phyloP scores from a whole-genome alignment of 371 early-diverging fungal species.

The Saksenaea vasiformis region DNA sequence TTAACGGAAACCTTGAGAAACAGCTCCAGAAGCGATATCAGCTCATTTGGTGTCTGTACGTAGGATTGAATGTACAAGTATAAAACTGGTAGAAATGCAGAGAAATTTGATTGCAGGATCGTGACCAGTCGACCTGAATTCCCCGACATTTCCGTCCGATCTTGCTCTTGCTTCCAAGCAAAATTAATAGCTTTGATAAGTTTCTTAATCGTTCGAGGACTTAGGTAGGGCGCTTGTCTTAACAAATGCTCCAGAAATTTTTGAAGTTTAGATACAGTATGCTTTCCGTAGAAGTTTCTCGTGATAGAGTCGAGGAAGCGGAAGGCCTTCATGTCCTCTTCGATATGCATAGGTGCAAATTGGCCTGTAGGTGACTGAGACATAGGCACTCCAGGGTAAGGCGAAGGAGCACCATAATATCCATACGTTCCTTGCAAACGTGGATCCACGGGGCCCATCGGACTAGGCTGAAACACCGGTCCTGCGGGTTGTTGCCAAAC shows the following conservation, averaged over 20 bases:
- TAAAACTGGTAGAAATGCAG: background rate
- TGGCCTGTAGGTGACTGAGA: background rate
- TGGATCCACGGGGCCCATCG: background rate
- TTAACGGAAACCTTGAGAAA: background rate
- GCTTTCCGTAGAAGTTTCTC: background rate
- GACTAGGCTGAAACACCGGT: background rate
- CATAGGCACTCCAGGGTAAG: background rate
- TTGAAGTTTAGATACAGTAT: slow-evolving; percentile 8
- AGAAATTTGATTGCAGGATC: background rate
- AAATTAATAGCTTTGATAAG: slow-evolving; percentile 16
- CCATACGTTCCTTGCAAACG: background rate
- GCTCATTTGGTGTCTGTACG: slow-evolving; percentile 14
- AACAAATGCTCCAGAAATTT: slow-evolving; percentile 14
- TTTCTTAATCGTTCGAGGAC: slow-evolving; percentile 17
- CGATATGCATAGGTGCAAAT: background rate
- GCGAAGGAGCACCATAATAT: background rate
- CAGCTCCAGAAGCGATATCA: slow-evolving; percentile 13
- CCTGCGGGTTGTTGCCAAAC: background rate
- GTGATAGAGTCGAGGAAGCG: slow-evolving; percentile 2
- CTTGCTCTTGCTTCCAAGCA: slow-evolving; percentile 14
- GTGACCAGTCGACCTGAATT: background rate
- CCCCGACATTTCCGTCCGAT: background rate
- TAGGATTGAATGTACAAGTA: slow-evolving; percentile 7
- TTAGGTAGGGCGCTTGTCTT: slow-evolving; percentile 9
- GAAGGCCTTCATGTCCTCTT: background rate